Conservation (phyloP, 2,329 filamentous ascomycete species). For the Fusarium austroafricanum region DNA sequence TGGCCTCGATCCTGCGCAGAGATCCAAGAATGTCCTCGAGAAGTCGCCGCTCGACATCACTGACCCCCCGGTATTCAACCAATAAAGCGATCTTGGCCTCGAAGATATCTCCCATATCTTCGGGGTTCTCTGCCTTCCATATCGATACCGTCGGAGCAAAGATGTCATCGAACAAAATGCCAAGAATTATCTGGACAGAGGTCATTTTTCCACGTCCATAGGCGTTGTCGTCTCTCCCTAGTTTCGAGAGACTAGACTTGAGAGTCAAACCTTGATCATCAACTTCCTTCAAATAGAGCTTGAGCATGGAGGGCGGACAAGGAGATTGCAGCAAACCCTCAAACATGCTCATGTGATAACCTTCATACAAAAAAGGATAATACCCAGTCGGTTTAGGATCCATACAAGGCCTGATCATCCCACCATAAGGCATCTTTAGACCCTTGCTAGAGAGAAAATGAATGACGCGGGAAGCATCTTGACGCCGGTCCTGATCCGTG, state of each 20-base stretch:
- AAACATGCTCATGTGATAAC: background rate
- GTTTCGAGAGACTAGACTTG: background rate
- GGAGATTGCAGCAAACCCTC: background rate
- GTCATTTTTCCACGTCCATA: background rate
- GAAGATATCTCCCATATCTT: conserved; percentile 1
- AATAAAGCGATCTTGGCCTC: conserved; percentile 10
- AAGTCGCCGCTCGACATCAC: background rate
- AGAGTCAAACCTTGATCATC: background rate
- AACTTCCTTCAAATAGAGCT: conserved; percentile 1
- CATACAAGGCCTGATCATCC: background rate
- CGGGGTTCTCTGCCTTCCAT: background rate
- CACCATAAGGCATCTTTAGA: background rate
- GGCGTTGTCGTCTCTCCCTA: no score
- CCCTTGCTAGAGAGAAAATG: background rate
- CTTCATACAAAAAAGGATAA: no score
- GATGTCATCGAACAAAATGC: background rate
- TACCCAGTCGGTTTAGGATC: background rate
- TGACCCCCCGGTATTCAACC: background rate
- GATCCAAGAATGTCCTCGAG: background rate
- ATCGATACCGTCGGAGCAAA: background rate
- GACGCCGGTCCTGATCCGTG: background rate
- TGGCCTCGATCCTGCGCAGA: background rate
- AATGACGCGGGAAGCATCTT: background rate
- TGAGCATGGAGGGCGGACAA: background rate
- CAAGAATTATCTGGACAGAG: background rate